These are phyloP conservation scores for Theobroma grandiflorum DNA, from an alignment of 441 rosid species.

Conservation along the genomic window DNA sequence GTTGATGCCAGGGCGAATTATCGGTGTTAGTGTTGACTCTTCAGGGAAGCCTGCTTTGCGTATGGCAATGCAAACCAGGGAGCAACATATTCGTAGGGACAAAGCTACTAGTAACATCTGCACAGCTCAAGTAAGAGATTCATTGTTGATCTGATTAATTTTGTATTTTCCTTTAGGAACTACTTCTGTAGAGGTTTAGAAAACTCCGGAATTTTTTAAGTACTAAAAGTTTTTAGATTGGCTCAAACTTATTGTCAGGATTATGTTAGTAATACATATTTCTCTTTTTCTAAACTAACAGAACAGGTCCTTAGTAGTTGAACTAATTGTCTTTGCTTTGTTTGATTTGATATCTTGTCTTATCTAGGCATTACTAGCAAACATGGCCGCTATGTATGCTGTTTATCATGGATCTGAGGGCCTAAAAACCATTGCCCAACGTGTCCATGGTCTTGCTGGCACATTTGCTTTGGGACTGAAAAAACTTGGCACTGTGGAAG, in stretches of 20 bases:
- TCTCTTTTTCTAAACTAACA: not conserved
- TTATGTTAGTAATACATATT: not conserved
- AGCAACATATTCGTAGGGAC: constrained; percentile 97
- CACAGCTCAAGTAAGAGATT: constrained; percentile 87
- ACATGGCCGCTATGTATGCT: constrained; percentile 98
- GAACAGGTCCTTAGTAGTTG: not conserved
- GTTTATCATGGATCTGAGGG: constrained; percentile 98
- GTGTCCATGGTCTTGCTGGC: constrained; percentile 95
- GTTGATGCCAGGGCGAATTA: constrained; percentile 97
- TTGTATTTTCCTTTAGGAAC: constrained; percentile 1
- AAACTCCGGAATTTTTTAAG: not conserved
- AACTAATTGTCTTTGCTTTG: constrained; percentile 25
- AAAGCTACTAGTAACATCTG: constrained; percentile 99
- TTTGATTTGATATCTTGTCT: constrained; percentile 28
- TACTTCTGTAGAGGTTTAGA: not conserved
- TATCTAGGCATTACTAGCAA: constrained; percentile 83
- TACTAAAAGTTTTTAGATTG: not conserved
- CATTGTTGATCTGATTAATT: constrained; percentile 9
- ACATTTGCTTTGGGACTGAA: constrained; percentile 80
- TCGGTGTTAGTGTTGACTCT: constrained; percentile 94
- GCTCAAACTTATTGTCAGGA: not conserved
- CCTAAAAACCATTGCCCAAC: constrained; percentile 78
- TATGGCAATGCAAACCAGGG: constrained; percentile 99
- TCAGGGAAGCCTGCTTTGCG: constrained; percentile 91
- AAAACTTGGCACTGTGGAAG: constrained; percentile 86